These are phyloP conservation scores for Durotheca rogersii DNA, from an alignment of 495 filamentous ascomycete species.

Conservation along the genomic window DNA sequence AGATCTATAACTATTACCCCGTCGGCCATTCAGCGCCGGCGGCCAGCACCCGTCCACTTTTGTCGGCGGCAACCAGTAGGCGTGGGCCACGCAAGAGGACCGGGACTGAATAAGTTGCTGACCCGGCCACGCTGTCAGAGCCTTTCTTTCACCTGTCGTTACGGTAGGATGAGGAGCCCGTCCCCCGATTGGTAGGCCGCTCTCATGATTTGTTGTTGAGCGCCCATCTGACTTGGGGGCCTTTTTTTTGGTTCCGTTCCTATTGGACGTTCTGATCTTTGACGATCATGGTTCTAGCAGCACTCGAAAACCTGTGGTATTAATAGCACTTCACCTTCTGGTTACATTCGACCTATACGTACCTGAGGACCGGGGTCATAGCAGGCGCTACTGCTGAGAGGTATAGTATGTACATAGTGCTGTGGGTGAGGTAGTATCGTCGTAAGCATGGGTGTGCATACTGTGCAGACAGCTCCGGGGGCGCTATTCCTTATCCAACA, in stretches of 20 bases:
- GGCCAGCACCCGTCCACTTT: conserved; percentile 1
- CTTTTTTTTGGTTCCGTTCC: background rate
- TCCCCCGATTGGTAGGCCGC: conserved; percentile 20
- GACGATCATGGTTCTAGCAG: background rate
- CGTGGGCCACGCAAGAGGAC: conserved; percentile 30
- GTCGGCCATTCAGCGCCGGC: conserved; percentile 18
- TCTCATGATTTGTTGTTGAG: conserved; percentile 21
- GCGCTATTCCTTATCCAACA: no score
- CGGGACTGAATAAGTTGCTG: conserved; percentile 30
- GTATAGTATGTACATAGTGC: background rate
- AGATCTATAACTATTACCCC: conserved; percentile 27
- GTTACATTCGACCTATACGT: no score
- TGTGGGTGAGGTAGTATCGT: no score
- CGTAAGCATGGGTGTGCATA: no score
- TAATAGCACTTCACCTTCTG: background rate
- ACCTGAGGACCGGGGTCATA: no score
- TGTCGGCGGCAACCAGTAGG: conserved; percentile 20
- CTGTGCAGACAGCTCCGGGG: no score
- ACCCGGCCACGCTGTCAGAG: conserved; percentile 36
- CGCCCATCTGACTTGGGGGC: conserved; percentile 27
- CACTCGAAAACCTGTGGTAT: background rate
- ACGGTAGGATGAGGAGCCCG: conserved; percentile 16
- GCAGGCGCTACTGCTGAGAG: no score
- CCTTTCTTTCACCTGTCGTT: conserved; percentile 26
- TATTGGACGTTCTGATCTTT: background rate